Evolutionary conservation across 2,329 filamentous ascomycete genomes (phyloP).

Genomic region (Monosporascus sp.): DNA sequence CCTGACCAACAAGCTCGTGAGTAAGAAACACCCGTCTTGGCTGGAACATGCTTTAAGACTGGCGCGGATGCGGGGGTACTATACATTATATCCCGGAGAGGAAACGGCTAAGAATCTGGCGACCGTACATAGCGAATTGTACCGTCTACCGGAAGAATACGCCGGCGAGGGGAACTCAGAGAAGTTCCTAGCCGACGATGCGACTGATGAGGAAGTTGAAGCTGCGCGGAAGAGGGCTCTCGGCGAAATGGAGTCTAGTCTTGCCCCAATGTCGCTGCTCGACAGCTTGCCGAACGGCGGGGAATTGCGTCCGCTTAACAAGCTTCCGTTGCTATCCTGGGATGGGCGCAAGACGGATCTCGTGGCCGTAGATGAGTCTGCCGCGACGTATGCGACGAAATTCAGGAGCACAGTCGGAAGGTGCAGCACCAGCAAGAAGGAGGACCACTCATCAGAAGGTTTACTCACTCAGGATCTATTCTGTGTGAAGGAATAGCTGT

Average conservation of each 20-base stretch:
- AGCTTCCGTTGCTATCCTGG: slow-evolving; percentile 59
- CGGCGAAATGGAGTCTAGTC: slow-evolving; percentile 25
- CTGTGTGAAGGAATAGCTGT: slow-evolving; percentile 42
- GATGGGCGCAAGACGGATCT: slow-evolving; percentile 47
- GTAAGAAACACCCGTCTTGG: slow-evolving; percentile 26
- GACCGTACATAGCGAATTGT: slow-evolving; percentile 74
- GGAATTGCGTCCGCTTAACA: slow-evolving; percentile 35
- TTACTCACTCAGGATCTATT: slow-evolving; percentile 57
- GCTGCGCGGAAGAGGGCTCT: slow-evolving; percentile 19
- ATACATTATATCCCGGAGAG: slow-evolving; percentile 70
- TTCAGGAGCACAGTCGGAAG: slow-evolving; percentile 65
- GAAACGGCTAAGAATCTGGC: slow-evolving; percentile 50
- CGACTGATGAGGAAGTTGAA: slow-evolving; percentile 20
- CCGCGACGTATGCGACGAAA: slow-evolving; percentile 46
- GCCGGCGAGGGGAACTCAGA: slow-evolving; percentile 12
- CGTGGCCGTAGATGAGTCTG: slow-evolving; percentile 36
- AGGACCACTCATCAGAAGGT: slow-evolving; percentile 18
- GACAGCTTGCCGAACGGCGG: slow-evolving; percentile 42
- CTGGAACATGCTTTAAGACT: slow-evolving; percentile 67
- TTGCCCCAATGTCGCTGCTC: slow-evolving; percentile 44
- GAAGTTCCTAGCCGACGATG: slow-evolving; percentile 20
- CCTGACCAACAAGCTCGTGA: slow-evolving; percentile 42
- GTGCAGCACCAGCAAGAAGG: slow-evolving; percentile 40
- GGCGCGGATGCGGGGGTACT: slow-evolving; percentile 70
- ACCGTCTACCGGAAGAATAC: slow-evolving; percentile 67